phyloP scores from a whole-genome alignment of 371 early-diverging fungal species.

The Mucor circinelloides region DNA sequence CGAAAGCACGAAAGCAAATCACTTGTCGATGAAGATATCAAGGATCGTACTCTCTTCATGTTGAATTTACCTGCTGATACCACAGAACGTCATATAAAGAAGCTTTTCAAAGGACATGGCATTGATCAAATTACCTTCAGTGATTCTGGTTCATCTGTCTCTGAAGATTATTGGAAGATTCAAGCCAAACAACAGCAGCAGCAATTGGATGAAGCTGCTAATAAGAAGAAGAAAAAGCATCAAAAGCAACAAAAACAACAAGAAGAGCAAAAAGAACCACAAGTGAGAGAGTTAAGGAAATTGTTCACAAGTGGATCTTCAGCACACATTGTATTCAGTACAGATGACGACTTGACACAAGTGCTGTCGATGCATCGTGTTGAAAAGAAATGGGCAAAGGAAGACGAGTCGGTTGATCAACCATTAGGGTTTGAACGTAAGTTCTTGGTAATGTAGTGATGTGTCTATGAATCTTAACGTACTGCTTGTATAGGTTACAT shows the following conservation, averaged over 20 bases:
- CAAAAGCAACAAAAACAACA: conserved; percentile 20
- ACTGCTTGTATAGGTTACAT: conserved; percentile 33
- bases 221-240: conserved; percentile 26
- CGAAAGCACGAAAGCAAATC: conserved; percentile 70
- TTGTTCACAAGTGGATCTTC: conserved; percentile 59
- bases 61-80: conserved; percentile 85
- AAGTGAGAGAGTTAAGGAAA: conserved; percentile 27
- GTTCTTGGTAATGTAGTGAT: conserved; percentile 11
- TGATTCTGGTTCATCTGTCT: conserved; percentile 17
- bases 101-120: conserved; percentile 66
- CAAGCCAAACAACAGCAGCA: conserved; percentile 29
- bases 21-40: conserved; percentile 50
- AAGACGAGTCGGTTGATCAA: conserved; percentile 42
- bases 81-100: conserved; percentile 69
- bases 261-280: conserved; percentile 10
- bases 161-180: conserved; percentile 24
- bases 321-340: conserved; percentile 81
- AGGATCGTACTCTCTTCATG: conserved; percentile 78
- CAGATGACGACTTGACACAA: conserved; percentile 61
- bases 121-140: conserved; percentile 61
- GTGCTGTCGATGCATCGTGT: conserved; percentile 67
- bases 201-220: conserved; percentile 20
- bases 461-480: neutral
- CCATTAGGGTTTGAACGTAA: conserved; percentile 60
- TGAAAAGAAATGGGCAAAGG: conserved; percentile 64